Conservation (phyloP, 73 alveolate species). For the Tetrahymena borealis region DNA sequence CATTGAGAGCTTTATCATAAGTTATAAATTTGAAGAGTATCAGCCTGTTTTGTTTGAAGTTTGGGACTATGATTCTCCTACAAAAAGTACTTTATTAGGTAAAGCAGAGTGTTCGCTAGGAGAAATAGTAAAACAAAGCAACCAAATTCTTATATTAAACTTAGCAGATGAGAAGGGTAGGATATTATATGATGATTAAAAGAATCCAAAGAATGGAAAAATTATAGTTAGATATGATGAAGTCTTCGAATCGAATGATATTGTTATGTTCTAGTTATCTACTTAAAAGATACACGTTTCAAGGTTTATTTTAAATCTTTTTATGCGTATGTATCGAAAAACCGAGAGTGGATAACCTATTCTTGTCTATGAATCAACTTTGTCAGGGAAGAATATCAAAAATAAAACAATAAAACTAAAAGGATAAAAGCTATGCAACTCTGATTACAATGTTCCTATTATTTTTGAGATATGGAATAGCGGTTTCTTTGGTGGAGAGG, state of each 20-base stretch:
- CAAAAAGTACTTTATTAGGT: background rate
- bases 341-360: conserved; percentile 13
- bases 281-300: conserved; percentile 27
- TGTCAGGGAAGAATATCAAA: conserved; percentile 7
- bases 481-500: conserved; percentile 44
- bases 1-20: conserved; percentile 8
- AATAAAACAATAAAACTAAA: conserved; percentile 52
- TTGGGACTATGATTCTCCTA: background rate
- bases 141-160: background rate
- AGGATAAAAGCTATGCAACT: conserved; percentile 57
- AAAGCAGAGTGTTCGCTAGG: background rate
- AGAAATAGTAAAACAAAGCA: background rate
- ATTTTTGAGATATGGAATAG: conserved; percentile 61
- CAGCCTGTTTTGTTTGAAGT: background rate
- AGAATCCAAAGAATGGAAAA: conserved; percentile 1
- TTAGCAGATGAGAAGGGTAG: background rate
- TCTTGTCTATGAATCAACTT: conserved; percentile 36
- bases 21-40: conserved; percentile 21
- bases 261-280: background rate
- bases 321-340: conserved; percentile 18
- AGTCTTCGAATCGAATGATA: background rate
- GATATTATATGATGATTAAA: background rate
- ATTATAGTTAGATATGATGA: background rate
- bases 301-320: conserved; percentile 3
- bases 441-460: conserved; percentile 57